These are phyloP conservation scores for Emmonsiellopsis sp. DNA, from an alignment of 2,329 filamentous ascomycete species.

Conservation along the genomic window DNA sequence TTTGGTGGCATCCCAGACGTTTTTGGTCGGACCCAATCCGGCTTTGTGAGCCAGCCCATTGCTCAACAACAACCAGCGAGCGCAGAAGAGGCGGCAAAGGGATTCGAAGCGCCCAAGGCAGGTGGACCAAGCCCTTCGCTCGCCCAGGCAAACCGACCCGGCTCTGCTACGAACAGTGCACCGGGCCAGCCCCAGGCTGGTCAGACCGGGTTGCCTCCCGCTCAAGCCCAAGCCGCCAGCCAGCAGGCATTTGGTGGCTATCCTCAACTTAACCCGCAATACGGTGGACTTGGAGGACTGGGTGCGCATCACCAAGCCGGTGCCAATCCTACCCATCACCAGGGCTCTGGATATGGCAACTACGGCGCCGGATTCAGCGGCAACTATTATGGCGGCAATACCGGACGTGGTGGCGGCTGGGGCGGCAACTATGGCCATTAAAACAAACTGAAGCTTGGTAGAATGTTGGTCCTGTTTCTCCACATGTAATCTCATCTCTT, in stretches of 20 bases:
- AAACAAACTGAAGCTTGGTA: conserved; percentile 7
- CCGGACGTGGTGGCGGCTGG: conserved; percentile 35
- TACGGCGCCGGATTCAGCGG: conserved; percentile 33
- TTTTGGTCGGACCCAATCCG: conserved; percentile 50
- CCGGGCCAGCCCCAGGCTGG: conserved; percentile 39
- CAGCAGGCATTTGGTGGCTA: conserved; percentile 52
- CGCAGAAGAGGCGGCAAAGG: conserved; percentile 48
- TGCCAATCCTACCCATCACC: conserved; percentile 30
- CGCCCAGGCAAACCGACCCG: conserved; percentile 54
- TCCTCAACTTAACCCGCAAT: conserved; percentile 45
- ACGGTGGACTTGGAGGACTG: conserved; percentile 35
- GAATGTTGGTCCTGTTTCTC: not conserved
- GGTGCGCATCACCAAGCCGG: conserved; percentile 32
- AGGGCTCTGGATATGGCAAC: conserved; percentile 33
- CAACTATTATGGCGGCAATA: conserved; percentile 35
- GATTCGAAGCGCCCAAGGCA: conserved; percentile 48
- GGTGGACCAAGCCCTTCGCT: conserved; percentile 53
- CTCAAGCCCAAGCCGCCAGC: conserved; percentile 41
- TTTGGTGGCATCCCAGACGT: conserved; percentile 49
- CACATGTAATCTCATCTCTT: conserved; percentile 35
- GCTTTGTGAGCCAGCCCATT: conserved; percentile 48
- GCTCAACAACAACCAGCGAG: conserved; percentile 40
- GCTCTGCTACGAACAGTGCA: conserved; percentile 52
- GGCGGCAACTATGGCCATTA: conserved; percentile 40
- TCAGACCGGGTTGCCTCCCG: conserved; percentile 45